These are phyloP conservation scores for Colletotrichum truncatum DNA, from an alignment of 2,329 filamentous ascomycete species.

Conservation along the genomic window DNA sequence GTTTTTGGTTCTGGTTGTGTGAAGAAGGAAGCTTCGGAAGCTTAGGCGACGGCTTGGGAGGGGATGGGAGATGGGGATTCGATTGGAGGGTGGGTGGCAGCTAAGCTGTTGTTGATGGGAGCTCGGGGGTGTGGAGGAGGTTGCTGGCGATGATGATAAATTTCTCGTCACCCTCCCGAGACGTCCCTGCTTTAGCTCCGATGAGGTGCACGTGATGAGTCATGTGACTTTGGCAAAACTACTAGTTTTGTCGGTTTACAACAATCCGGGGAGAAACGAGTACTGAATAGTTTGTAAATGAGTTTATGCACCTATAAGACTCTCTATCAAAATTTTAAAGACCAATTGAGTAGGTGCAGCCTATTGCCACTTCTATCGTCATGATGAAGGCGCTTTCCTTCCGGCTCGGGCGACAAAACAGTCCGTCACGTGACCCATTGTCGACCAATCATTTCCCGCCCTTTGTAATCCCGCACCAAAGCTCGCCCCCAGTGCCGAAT, in stretches of 20 bases:
- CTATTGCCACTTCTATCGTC: constrained; percentile 14
- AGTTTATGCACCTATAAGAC: accelerated
- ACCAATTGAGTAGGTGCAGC: background rate
- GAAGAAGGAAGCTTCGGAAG: constrained; percentile 2
- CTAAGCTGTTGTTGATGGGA: constrained; percentile 15
- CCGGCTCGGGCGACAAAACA: background rate
- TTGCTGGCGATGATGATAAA: constrained; percentile 31
- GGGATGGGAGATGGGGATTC: constrained; percentile 11
- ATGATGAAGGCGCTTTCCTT: background rate
- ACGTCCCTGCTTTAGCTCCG: constrained; percentile 23
- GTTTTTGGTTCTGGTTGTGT: constrained; percentile 22
- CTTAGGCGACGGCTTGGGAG: constrained; percentile 2
- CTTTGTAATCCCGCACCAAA: constrained; percentile 35
- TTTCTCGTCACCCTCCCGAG: constrained; percentile 32
- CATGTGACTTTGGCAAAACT: background rate
- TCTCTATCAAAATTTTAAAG: background rate
- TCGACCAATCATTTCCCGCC: constrained; percentile 31
- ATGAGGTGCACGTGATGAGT: constrained; percentile 12
- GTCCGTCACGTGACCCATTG: constrained; percentile 18
- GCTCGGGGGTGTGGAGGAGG: constrained; percentile 26
- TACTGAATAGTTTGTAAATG: background rate
- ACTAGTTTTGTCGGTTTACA: background rate
- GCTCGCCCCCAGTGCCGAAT: constrained; percentile 25
- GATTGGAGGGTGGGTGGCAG: constrained; percentile 10
- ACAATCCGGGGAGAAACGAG: too few species aligned